Percentiles rank a stretch among this genome's conserved stretches.
Conservation (phyloP, 257 asterid genomes). For the Apocynum venetum region DNA sequence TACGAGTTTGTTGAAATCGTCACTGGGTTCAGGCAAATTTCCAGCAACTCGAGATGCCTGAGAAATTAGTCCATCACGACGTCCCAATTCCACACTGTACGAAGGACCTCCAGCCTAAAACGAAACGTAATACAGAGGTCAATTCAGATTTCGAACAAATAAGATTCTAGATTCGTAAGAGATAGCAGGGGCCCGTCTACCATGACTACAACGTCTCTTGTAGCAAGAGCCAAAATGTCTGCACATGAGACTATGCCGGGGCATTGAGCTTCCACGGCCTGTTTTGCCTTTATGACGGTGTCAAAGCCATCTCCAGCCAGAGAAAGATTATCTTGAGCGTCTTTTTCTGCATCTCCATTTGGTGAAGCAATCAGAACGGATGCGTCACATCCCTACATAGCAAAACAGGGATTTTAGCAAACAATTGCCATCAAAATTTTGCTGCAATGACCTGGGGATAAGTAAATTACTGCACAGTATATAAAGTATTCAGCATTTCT, state of each 20-base stretch:
- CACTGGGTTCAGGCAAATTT: conserved; percentile 52
- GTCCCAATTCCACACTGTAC: conserved; percentile 60
- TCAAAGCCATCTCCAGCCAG: conserved; percentile 81
- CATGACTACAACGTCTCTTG: conserved; percentile 62
- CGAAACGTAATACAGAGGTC: background rate
- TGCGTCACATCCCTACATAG: conserved; percentile 70
- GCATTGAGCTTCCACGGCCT: conserved; percentile 68
- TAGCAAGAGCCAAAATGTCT: conserved; percentile 59
- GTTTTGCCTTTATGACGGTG: conserved; percentile 60
- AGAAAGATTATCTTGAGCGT: conserved; percentile 57
- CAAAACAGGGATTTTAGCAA: background rate
- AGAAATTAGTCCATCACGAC: conserved; percentile 63
- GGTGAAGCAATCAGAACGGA: conserved; percentile 62
- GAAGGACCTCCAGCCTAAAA: conserved; percentile 65
- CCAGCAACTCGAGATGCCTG: conserved; percentile 51
- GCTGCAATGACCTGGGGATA: background rate
- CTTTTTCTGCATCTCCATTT: conserved; percentile 57
- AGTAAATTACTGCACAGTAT: background rate
- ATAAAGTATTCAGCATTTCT: background rate
- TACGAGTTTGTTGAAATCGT: conserved; percentile 37
- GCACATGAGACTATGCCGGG: conserved; percentile 69
- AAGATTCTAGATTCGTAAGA: background rate
- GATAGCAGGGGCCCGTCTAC: conserved; percentile 23
- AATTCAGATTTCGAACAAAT: background rate
- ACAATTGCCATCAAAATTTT: background rate